Conservation (phyloP, 2,329 filamentous ascomycete genomes). For the Dactylellina drechsleri region DNA sequence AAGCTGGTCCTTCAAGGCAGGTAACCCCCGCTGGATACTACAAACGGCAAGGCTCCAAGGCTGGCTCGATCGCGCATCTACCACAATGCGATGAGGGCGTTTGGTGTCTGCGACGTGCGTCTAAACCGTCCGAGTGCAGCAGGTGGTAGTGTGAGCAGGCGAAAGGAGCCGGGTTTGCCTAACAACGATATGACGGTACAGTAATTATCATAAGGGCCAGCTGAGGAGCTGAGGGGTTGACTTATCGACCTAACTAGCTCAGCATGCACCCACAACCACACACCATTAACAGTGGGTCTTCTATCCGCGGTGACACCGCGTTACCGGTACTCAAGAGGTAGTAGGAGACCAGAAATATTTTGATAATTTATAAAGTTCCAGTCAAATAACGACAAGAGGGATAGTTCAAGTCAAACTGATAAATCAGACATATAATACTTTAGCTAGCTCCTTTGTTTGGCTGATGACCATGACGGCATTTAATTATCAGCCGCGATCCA, state of each 20-base stretch:
- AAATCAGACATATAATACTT: not conserved
- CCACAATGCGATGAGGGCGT: not conserved
- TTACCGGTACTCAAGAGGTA: too few species aligned
- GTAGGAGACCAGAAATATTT: too few species aligned
- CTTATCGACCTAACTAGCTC: too few species aligned
- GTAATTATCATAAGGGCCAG: not conserved
- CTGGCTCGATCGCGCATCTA: not conserved
- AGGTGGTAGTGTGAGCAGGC: slow-evolving; percentile 48
- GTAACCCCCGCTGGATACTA: not conserved
- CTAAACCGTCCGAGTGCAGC: slow-evolving; percentile 5
- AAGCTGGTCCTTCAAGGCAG: not conserved
- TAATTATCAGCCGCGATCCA: slow-evolving; percentile 1
- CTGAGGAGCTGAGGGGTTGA: slow-evolving; percentile 6
- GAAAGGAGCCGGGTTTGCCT: not conserved
- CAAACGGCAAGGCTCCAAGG: not conserved
- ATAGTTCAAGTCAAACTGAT: too few species aligned
- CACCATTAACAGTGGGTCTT: too few species aligned
- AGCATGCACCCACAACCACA: too few species aligned
- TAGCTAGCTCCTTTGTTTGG: slow-evolving; percentile 25
- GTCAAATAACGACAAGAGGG: too few species aligned
- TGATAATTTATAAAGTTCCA: too few species aligned
- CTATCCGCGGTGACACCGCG: too few species aligned
- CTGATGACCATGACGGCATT: slow-evolving; percentile 34
- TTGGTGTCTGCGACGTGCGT: slow-evolving; percentile 16
- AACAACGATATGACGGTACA: not conserved